These are phyloP conservation scores for Acanthamoeba comandoni DNA, from an alignment of 208 protist genomes.

Conservation along the genomic window DNA sequence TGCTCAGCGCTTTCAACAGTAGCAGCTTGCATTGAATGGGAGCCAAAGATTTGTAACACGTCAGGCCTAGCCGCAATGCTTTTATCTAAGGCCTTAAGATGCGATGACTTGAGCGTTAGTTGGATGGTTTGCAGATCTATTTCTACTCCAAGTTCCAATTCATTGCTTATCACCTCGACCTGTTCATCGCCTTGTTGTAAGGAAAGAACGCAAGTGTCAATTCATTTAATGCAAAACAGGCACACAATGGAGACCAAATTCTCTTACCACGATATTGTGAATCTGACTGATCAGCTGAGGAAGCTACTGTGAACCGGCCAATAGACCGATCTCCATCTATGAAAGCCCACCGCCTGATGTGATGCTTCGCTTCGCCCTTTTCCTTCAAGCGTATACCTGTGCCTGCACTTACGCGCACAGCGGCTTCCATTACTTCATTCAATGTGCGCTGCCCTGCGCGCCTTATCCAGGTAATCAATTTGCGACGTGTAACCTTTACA, in stretches of 20 bases:
- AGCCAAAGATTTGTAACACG: slow-evolving; percentile 74
- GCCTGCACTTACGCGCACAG: slow-evolving; percentile 76
- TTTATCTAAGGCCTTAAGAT: slow-evolving; percentile 82
- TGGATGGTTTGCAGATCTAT: slow-evolving; percentile 72
- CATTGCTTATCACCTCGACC: slow-evolving; percentile 38
- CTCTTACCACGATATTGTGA: not conserved
- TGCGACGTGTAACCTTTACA: slow-evolving; percentile 23
- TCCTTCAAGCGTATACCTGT: slow-evolving; percentile 53
- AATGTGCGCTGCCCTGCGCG: slow-evolving; percentile 46
- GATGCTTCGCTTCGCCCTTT: slow-evolving; percentile 9
- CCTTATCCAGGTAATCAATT: slow-evolving; percentile 64
- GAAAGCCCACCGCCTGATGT: slow-evolving; percentile 75
- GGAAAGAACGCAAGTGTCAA: too few relatives aligned
- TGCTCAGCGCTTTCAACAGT: slow-evolving; percentile 80
- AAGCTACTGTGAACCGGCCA: slow-evolving; percentile 77
- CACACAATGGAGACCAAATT: too few relatives aligned
- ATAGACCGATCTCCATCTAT: slow-evolving; percentile 73
- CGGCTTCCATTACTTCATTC: slow-evolving; percentile 77
- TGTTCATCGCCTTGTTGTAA: not conserved
- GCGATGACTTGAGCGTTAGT: slow-evolving; percentile 70
- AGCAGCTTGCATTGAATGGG: slow-evolving; percentile 84
- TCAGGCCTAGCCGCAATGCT: slow-evolving; percentile 15
- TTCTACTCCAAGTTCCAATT: slow-evolving; percentile 60
- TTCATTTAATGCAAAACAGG: too few relatives aligned
- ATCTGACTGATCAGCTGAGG: not conserved